phyloP scores from a whole-genome alignment of 371 early-diverging fungal genomes.

The Mucor saturninus region DNA sequence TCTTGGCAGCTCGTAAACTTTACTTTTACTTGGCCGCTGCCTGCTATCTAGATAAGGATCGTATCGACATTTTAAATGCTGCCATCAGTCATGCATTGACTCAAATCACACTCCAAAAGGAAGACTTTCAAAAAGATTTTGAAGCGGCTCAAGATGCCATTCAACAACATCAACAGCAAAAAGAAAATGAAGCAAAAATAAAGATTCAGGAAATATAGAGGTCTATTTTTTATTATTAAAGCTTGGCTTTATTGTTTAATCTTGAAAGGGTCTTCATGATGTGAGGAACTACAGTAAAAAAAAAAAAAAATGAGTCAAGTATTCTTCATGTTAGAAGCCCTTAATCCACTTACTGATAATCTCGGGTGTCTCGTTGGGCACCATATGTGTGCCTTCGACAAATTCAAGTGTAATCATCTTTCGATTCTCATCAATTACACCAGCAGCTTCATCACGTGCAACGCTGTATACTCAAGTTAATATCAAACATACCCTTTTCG shows the following conservation, averaged over 20 bases:
- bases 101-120: conserved; percentile 9
- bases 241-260: conserved; percentile 11
- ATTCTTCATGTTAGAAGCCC: background rate
- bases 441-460: conserved; percentile 7
- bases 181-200: conserved; percentile 5
- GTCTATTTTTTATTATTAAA: conserved; percentile 7
- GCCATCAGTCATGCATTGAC: conserved; percentile 4
- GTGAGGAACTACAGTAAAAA: conserved; percentile 13
- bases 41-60: conserved; percentile 8
- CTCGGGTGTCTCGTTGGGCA: conserved; percentile 38
- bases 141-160: conserved; percentile 27
- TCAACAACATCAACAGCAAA: conserved; percentile 11
- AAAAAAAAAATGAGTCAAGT: background rate
- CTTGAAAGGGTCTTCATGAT: conserved; percentile 20
- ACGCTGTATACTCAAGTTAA: conserved; percentile 7
- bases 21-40: conserved; percentile 37
- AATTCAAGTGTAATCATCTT: conserved; percentile 20
- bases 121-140: conserved; percentile 20
- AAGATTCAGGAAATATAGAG: conserved; percentile 18
- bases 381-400: conserved; percentile 44
- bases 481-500: background rate
- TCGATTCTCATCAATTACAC: conserved; percentile 3
- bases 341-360: conserved; percentile 23
- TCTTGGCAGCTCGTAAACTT: conserved; percentile 33
- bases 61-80: background rate